These are phyloP conservation scores for Fraxinus platypoda DNA, from an alignment of 305 asterid genomes.

Conservation along the genomic window DNA sequence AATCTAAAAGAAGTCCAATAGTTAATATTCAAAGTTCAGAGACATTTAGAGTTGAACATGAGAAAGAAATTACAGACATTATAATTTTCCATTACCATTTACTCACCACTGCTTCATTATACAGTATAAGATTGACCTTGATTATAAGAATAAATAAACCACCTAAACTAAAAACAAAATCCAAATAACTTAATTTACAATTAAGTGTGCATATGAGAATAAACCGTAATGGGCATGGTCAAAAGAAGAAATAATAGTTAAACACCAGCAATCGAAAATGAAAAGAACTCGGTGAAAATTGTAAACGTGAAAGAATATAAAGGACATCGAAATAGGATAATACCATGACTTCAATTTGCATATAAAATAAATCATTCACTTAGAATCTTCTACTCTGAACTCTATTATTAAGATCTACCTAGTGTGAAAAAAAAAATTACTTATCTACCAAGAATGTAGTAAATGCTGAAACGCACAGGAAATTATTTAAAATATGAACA, in stretches of 20 bases:
- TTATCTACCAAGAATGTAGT: not conserved
- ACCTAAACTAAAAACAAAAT: not conserved
- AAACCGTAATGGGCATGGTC: not conserved
- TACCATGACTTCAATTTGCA: not conserved
- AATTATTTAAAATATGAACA: not conserved
- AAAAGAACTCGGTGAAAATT: not conserved
- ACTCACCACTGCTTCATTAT: not conserved
- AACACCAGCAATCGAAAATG: not conserved
- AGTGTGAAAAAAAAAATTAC: not conserved
- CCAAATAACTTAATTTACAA: not conserved
- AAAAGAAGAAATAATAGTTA: not conserved
- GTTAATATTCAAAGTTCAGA: not conserved
- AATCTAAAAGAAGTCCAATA: not conserved
- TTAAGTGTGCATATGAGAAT: not conserved
- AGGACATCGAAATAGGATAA: not conserved
- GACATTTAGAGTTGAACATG: not conserved
- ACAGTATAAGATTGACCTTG: not conserved
- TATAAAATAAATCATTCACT: not conserved
- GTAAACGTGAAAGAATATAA: not conserved
- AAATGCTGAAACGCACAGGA: not conserved
- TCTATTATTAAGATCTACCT: not conserved
- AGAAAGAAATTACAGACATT: not conserved
- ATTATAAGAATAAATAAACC: not conserved
- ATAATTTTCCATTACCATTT: not conserved
- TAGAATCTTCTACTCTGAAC: not conserved